Base-by-base conservation (phyloP, 208 protist species). In the Leishmania martiniquensis region DNA sequence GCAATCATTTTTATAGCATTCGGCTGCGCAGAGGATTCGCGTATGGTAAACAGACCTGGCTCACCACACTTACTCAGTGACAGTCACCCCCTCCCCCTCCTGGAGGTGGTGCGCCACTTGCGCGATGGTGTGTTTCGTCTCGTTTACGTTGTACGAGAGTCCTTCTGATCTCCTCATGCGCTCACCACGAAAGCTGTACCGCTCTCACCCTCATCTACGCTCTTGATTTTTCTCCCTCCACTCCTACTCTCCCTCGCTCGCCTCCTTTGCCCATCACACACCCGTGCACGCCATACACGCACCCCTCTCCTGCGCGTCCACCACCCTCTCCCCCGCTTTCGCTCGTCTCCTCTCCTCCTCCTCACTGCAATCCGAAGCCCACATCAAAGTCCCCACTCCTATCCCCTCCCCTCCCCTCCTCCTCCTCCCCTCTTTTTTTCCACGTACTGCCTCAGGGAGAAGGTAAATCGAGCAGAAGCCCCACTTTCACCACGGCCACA, bases 311-410 rank as follows among this genome's bases (percentile, higher is more conserved):
- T 66, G 6, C 34, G 5, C 44, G 60, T 17, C 17, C 60, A 25
- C 44, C 65, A 6, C 12, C 65, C 10, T n/a, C 13, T 47, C 22
- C 42, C 42, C 25, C 65, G 25, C 10, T 49, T n/a, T 22, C 12
- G 25, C 34, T 22, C 6, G 22, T 25, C 66, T 73, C 57, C 20
- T 25, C 54, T 20, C 39, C 44, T 75, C 39, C 72, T 12, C 34
- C 63, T 68, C 72, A 62, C 52, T 68, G 65, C n/a, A 37, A 9
- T n/a, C 42, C 34, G 51, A 20, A 69, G 65, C n/a, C 65, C 37
- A 69, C 25, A 69, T 69, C 65, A 37, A 69, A 51, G 65, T 51
- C 9, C 51, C 62, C 59, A 9, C 62, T 49, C 52, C 17, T 29
- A 29, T 57, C 29, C 52, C 0, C 10, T 57, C 29, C 29, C 22